Base-by-base conservation (phyloP, 768 basidiomycete species). In the Polyporus arcularius region DNA sequence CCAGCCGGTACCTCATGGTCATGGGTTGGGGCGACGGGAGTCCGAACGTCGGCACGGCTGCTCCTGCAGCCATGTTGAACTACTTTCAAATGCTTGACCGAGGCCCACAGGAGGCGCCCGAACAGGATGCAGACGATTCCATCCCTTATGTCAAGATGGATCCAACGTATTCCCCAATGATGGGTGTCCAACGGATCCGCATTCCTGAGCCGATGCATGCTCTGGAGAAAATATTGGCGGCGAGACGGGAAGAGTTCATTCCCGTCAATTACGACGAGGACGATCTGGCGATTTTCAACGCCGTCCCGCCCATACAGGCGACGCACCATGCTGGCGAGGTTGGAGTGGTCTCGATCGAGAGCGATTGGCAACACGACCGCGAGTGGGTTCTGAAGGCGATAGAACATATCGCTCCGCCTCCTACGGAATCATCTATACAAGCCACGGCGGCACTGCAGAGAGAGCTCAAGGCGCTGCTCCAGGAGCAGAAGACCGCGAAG, bases 1-100 rank as follows among this genome's bases (percentile, higher is more conserved):
- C n/a, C 48, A 87, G 85, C 64, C 86, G 87, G 8, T 90, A 88
- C 71, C 76, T 89, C 1, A 75, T 89, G 47, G 82, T 90, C 32
- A 79, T 76, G 11, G 51, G 71, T 75, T 76, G 10, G 57, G 56
- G 45, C 14, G 35, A 58, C 30, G 59, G 53, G 21, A 31, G 43
- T 14, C 46, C 39, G 41, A 48, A 28, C 2, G 43, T 8, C 28
- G 4, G 21, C 21, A 47, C 45, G 39, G 30, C 41, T 54, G 69
- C 35, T 56, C 26, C 3, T 32, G 10, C 52, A 28, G 12, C 32
- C 4, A 10, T 54, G 15, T 38, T 3, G 15, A n/a, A n/a, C n/a
- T n/a, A n/a, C n/a, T n/a, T n/a, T n/a, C n/a, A n/a, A n/a, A n/a
- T n/a, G n/a, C n/a, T n/a, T n/a, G n/a, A n/a, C n/a, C n/a, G n/a